phyloP scores from a whole-genome alignment of 2,329 filamentous ascomycete genomes.

The Paraconiothyrium sp. region DNA sequence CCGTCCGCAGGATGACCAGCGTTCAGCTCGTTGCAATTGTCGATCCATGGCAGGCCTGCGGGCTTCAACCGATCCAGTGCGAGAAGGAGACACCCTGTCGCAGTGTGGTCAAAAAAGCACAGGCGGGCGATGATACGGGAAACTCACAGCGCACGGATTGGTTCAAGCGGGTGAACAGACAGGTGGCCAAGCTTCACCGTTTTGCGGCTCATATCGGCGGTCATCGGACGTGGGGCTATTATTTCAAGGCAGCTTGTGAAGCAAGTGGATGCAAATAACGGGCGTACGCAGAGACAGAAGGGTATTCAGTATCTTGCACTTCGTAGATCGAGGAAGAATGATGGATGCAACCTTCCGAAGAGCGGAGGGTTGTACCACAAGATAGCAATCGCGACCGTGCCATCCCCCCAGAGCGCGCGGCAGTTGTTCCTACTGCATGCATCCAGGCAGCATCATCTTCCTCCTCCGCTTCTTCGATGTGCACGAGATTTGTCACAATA shows the following conservation, averaged over 20 bases:
- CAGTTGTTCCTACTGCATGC: neutral
- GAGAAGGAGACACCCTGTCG: conserved; percentile 49
- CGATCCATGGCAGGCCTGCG: conserved; percentile 52
- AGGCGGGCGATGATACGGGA: neutral
- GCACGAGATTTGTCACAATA: neutral
- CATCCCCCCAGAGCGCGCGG: neutral
- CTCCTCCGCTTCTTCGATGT: neutral
- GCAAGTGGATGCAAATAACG: too few species aligned
- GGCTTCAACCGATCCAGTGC: conserved; percentile 45
- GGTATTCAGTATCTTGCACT: too few species aligned
- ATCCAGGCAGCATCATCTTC: neutral
- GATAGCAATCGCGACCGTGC: neutral
- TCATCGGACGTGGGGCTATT: neutral
- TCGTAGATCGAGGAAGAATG: too few species aligned
- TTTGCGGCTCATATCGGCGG: conserved; percentile 2
- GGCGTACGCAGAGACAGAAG: too few species aligned
- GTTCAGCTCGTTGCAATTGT: conserved; percentile 65
- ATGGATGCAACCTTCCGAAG: too few species aligned
- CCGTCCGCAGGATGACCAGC: conserved; percentile 64
- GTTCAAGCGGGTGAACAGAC: conserved; percentile 50
- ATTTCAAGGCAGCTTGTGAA: too few species aligned
- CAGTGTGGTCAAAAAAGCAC: neutral
- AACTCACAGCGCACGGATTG: conserved; percentile 45
- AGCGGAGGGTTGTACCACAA: too few species aligned
- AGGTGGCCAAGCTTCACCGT: conserved; percentile 40